Base-by-base conservation (phyloP, 257 asterid genomes). In the Haberlea rhodopensis region DNA sequence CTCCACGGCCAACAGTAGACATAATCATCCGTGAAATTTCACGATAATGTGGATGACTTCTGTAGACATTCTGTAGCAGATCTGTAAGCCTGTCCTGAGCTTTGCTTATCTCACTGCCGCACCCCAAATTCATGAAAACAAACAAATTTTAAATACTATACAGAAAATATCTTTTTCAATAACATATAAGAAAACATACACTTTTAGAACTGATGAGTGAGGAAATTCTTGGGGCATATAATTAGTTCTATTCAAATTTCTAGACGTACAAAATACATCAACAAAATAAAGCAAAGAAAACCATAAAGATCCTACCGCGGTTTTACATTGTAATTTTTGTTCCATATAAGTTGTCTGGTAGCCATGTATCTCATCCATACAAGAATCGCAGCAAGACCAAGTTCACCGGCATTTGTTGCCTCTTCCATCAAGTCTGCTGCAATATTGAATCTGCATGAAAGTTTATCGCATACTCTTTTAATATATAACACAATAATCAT, bases 341-440 rank as follows among this genome's bases (percentile, higher is more conserved):
- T 94, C 99, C 99, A 94, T 63, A 86, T 86, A 79, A 94, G 80
- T 76, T 94, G 97, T 72, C 99, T 84, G 13, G 97, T 90, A 53
- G 95, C 96, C 99, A 94, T 94, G 76, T 65, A 94, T 78, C 99
- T 86, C 99, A 90, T 94, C 99, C 99, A 94, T 63, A 94, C 97
- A 65, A 94, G 90, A 78, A 94, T 88, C 37, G 79, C 99, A 59
- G 95, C 90, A 79, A 94, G 85, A 73, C 96, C 99, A 53, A 84
- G 68, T 79, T 90, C 95, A 60, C 99, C 96, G 58, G 81, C 84
- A 69, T 70, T 74, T 67, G 75, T 76, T 65, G 97, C 96, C 65
- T 87, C 85, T 61, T 82, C 92, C 68, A 85, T 77, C 85, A 94
- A 78, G 83, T 94, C 96, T 70, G 95, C 97, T 21, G 99, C 95